These are phyloP conservation scores for Psilocybe mexicana DNA, from an alignment of 1,284 basidiomycete species.

Conservation along the genomic window DNA sequence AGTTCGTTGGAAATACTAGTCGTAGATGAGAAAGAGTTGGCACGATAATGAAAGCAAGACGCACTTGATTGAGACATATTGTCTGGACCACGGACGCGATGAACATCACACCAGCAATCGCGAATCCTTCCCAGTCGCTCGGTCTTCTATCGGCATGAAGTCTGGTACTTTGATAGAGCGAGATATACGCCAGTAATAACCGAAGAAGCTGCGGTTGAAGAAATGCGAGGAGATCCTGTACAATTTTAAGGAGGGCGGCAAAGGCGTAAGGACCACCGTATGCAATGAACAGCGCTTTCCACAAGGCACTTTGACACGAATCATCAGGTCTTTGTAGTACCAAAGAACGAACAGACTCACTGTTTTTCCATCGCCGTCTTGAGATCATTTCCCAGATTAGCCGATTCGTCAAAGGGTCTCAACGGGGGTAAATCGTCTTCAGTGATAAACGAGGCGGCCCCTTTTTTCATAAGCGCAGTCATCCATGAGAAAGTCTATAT, in stretches of 20 bases:
- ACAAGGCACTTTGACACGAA: slow-evolving; percentile 55
- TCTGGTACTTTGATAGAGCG: slow-evolving; percentile 62
- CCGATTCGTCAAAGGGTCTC: slow-evolving; percentile 70
- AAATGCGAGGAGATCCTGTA: slow-evolving; percentile 84
- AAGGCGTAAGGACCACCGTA: slow-evolving; percentile 80
- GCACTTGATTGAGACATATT: slow-evolving; percentile 82
- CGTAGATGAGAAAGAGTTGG: slow-evolving; percentile 1
- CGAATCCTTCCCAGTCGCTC: slow-evolving; percentile 61
- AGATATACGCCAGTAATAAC: slow-evolving; percentile 80
- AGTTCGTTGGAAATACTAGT: slow-evolving; percentile 78
- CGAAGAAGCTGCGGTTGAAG: slow-evolving; percentile 89
- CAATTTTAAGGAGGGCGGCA: slow-evolving; percentile 69
- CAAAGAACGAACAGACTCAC: slow-evolving; percentile 34
- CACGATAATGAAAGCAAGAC: slow-evolving; percentile 9
- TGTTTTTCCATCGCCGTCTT: slow-evolving; percentile 60
- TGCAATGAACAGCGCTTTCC: slow-evolving; percentile 70
- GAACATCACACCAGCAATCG: slow-evolving; percentile 82
- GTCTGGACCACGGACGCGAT: slow-evolving; percentile 76
- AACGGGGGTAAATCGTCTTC: slow-evolving; percentile 79
- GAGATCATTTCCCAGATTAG: slow-evolving; percentile 69
- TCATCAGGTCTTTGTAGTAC: not conserved
- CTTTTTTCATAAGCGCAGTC: slow-evolving; percentile 75
- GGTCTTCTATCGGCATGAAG: slow-evolving; percentile 31
- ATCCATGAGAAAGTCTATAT: slow-evolving; percentile 74
- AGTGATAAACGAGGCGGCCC: slow-evolving; percentile 61